Conservation (phyloP, 148 eudicot species). For the Polygonum maritimum region DNA sequence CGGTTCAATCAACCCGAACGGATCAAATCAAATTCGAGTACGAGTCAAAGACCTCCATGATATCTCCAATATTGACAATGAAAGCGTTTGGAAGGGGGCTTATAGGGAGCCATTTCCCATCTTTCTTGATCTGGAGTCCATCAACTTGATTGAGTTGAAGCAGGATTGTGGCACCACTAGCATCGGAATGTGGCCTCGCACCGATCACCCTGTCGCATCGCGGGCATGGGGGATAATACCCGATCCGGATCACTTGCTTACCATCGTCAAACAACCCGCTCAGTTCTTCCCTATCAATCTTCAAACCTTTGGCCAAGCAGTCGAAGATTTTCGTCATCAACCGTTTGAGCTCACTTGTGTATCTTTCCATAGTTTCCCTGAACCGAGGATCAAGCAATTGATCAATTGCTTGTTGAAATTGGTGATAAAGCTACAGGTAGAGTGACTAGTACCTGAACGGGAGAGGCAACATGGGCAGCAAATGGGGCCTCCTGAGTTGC, state of each 20-base stretch:
- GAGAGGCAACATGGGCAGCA: slow-evolving; percentile 19
- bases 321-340: background rate
- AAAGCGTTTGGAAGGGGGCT: slow-evolving; percentile 10
- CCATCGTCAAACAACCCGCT: slow-evolving; percentile 14
- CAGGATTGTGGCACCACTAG: background rate
- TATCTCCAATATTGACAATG: background rate
- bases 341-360: background rate
- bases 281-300: slow-evolving; percentile 11
- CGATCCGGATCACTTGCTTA: background rate
- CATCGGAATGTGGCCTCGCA: background rate
- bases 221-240: background rate
- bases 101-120: slow-evolving; percentile 13
- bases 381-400: background rate
- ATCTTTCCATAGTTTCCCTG: slow-evolving; percentile 2
- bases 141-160: background rate
- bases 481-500: slow-evolving; percentile 16
- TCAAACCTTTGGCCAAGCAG: background rate
- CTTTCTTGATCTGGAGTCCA: background rate
- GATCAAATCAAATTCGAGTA: too few relatives aligned
- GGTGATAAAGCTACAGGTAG: too few relatives aligned
- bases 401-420: too few relatives aligned
- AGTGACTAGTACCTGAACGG: slow-evolving; percentile 12
- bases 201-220: background rate
- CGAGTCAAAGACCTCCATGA: slow-evolving; percentile 3
- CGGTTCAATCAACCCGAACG: too few relatives aligned